Percentiles rank a stretch among this genome's conserved stretches.
Evolutionary conservation across 345 rosid genomes (phyloP).

Genomic region (Salix koriyanagi): DNA sequence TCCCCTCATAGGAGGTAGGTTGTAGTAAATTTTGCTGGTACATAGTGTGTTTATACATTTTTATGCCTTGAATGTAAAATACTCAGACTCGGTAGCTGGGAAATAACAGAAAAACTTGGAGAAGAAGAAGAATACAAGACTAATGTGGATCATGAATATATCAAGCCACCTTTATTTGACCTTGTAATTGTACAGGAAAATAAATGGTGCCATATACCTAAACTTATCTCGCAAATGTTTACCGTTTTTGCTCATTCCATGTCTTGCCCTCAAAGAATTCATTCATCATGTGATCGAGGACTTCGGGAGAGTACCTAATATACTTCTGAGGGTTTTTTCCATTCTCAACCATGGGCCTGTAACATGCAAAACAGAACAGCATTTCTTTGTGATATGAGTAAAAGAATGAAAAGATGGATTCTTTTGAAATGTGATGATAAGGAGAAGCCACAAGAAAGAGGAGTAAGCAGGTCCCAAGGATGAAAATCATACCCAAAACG

Average conservation of each 20-base stretch:
- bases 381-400: not conserved
- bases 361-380: not conserved
- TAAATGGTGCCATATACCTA: not conserved
- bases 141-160: not conserved
- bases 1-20: not conserved
- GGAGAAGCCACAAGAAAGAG: not conserved
- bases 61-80: not conserved
- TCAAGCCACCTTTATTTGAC: slow-evolving; percentile 12
- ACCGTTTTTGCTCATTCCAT: slow-evolving; percentile 75
- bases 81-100: not conserved
- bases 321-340: slow-evolving; percentile 85
- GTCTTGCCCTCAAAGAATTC: slow-evolving; percentile 94
- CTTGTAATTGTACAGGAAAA: slow-evolving; percentile 13
- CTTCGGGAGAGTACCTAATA: slow-evolving; percentile 69
- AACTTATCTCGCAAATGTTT: slow-evolving; percentile 4
- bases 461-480: not conserved
- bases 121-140: not conserved
- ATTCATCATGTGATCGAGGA: slow-evolving; percentile 79
- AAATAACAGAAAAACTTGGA: not conserved
- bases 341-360: slow-evolving; percentile 79
- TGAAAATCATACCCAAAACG: slow-evolving; percentile 61
- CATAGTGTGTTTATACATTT: not conserved
- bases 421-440: not conserved
- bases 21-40: not conserved
- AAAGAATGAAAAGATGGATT: not conserved